A percentile compares a stretch with the other conserved stretches of the same genome.
Conservation (phyloP, 2,329 filamentous ascomycete species). For the Fusarium burgessii region DNA sequence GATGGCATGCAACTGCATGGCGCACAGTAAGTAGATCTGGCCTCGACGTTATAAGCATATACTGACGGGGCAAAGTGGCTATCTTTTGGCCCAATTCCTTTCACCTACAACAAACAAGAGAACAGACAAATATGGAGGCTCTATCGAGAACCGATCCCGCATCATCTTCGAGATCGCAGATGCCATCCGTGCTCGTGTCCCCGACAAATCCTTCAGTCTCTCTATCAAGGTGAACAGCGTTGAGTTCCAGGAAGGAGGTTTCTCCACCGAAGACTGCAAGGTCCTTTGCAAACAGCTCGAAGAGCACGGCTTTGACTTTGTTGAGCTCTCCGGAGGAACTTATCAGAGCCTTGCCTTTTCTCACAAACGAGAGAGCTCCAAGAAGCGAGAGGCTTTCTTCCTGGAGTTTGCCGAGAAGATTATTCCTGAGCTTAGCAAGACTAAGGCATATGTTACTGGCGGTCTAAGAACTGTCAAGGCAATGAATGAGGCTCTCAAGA, state of each 20-base stretch:
- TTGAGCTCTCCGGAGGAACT: constrained; percentile 71
- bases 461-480: constrained; percentile 66
- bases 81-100: constrained; percentile 66
- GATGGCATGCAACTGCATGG: constrained; percentile 64
- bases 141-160: constrained; percentile 58
- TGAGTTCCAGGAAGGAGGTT: constrained; percentile 66
- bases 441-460: constrained; percentile 69
- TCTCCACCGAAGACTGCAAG: constrained; percentile 63
- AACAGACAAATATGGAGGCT: constrained; percentile 63
- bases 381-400: constrained; percentile 70
- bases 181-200: constrained; percentile 50
- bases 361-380: constrained; percentile 65
- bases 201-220: constrained; percentile 54
- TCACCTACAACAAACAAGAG: constrained; percentile 61
- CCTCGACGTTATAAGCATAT: rapidly evolving
- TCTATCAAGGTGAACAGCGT: constrained; percentile 69
- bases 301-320: constrained; percentile 64
- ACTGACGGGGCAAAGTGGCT: constrained; percentile 52
- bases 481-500: constrained; percentile 68
- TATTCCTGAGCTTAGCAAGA: constrained; percentile 58
- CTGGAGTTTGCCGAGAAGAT: constrained; percentile 69
- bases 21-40: constrained; percentile 54
- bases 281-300: constrained; percentile 62
- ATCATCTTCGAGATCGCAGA: constrained; percentile 60
- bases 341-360: constrained; percentile 66